Conservation (phyloP, 2,329 filamentous ascomycete species). For the Lachnellula hyalina region DNA sequence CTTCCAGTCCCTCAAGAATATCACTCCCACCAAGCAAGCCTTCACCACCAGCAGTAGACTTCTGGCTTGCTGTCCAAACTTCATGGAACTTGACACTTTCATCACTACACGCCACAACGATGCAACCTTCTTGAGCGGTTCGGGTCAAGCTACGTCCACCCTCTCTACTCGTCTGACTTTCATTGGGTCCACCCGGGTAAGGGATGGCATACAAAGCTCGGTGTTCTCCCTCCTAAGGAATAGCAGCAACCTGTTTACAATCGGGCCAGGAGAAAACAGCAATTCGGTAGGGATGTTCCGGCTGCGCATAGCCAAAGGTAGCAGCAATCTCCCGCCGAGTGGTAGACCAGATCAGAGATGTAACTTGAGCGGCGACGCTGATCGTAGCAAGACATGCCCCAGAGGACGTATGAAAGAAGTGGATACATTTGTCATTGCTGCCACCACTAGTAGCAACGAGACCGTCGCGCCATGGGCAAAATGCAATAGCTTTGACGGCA, state of each 20-base stretch:
- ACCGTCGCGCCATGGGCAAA: constrained; percentile 88
- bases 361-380: constrained; percentile 88
- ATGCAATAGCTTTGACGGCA: constrained; percentile 93
- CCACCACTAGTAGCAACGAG: constrained; percentile 88
- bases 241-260: constrained; percentile 76
- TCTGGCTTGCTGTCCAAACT: constrained; percentile 69
- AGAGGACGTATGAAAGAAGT: constrained; percentile 86
- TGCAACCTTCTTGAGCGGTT: constrained; percentile 67
- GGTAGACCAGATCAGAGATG: constrained; percentile 83
- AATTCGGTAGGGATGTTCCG: constrained; percentile 82
- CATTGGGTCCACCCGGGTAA: constrained; percentile 62
- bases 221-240: constrained; percentile 76
- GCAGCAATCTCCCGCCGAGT: constrained; percentile 83
- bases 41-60: constrained; percentile 44
- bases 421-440: constrained; percentile 90
- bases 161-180: constrained; percentile 33
- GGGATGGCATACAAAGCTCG: constrained; percentile 82
- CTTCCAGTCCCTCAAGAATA: constrained; percentile 77
- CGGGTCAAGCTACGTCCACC: constrained; percentile 50
- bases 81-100: constrained; percentile 94
- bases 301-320: constrained; percentile 89
- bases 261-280: constrained; percentile 94
- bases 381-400: constrained; percentile 85
- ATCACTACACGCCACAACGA: constrained; percentile 89
- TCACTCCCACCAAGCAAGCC: constrained; percentile 75